Percentiles rank a stretch among this genome's conserved stretches.
These are phyloP conservation scores for Aspergillus nomiae DNA, from an alignment of 2,329 filamentous ascomycete genomes.

Conservation along the genomic window DNA sequence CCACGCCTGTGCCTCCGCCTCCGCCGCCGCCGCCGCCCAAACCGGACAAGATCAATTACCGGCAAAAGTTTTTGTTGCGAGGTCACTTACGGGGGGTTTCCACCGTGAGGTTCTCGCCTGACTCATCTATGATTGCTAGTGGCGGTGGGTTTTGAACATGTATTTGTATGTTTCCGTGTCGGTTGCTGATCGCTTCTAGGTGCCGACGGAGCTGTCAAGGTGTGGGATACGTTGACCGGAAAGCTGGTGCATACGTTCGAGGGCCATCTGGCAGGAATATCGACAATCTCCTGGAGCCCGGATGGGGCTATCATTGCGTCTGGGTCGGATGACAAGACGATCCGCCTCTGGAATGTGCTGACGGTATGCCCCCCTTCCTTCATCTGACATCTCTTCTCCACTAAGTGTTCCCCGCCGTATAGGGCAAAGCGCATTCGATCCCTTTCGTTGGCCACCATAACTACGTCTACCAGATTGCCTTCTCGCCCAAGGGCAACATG, in stretches of 20 bases:
- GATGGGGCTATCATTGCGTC: constrained; percentile 85
- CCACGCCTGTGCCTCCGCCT: constrained; percentile 41
- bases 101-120: constrained; percentile 85
- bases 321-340: constrained; percentile 94
- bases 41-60: constrained; percentile 66
- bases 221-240: constrained; percentile 82
- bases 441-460: constrained; percentile 86
- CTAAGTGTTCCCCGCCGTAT: background rate
- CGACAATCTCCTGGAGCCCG: constrained; percentile 90
- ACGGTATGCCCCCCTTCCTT: constrained; percentile 41
- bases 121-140: constrained; percentile 86
- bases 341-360: constrained; percentile 80
- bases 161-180: background rate
- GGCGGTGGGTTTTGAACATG: constrained; percentile 57
- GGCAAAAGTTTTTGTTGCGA: constrained; percentile 67
- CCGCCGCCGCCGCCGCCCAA: constrained; percentile 49
- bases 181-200: constrained; percentile 45
- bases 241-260: constrained; percentile 84
- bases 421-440: constrained; percentile 59
- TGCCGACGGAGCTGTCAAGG: constrained; percentile 85
- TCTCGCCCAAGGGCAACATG: constrained; percentile 98
- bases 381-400: background rate
- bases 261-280: constrained; percentile 90
- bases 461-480: constrained; percentile 91
- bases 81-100: constrained; percentile 81